A percentile compares a stretch with the other conserved stretches of the same genome.
Conservation (phyloP, 1,284 basidiomycete genomes). For the Rhodotorula sp. region DNA sequence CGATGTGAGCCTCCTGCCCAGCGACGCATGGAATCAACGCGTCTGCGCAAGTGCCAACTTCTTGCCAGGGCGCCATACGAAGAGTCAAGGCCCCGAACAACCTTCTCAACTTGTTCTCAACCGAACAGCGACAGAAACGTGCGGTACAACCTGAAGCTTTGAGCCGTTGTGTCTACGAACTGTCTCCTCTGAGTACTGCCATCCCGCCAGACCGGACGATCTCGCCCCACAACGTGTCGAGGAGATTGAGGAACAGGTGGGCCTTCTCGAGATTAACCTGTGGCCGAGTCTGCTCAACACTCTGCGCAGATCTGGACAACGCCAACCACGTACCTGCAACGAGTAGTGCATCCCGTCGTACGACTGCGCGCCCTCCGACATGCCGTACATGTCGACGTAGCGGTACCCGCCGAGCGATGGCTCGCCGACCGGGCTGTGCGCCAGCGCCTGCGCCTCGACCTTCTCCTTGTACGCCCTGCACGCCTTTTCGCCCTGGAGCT, state of each 20-base stretch:
- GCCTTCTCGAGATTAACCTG: conserved; percentile 27
- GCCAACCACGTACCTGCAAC: neutral
- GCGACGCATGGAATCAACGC: too few relatives aligned
- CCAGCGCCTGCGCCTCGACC: neutral
- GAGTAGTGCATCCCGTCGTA: conserved; percentile 10
- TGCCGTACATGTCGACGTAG: conserved; percentile 6
- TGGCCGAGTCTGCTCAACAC: too few relatives aligned
- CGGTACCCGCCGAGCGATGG: neutral
- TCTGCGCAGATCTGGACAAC: neutral
- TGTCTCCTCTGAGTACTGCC: neutral
- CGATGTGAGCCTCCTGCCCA: too few relatives aligned
- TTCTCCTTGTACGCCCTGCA: conserved; percentile 6
- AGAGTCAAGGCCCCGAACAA: too few relatives aligned
- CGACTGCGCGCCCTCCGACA: neutral
- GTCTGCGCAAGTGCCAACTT: too few relatives aligned
- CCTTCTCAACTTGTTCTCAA: too few relatives aligned
- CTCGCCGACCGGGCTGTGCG: neutral
- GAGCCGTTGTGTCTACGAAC: neutral
- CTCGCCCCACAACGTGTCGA: conserved; percentile 20
- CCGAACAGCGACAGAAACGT: too few relatives aligned
- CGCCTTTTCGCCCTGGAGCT: neutral
- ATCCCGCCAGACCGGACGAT: conserved; percentile 8
- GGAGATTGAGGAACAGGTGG: conserved; percentile 18
- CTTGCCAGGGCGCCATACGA: too few relatives aligned
- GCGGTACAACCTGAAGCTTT: too few relatives aligned